Conservation (phyloP, 2,329 filamentous ascomycete species). For the Aspergillus sclerotialis region DNA sequence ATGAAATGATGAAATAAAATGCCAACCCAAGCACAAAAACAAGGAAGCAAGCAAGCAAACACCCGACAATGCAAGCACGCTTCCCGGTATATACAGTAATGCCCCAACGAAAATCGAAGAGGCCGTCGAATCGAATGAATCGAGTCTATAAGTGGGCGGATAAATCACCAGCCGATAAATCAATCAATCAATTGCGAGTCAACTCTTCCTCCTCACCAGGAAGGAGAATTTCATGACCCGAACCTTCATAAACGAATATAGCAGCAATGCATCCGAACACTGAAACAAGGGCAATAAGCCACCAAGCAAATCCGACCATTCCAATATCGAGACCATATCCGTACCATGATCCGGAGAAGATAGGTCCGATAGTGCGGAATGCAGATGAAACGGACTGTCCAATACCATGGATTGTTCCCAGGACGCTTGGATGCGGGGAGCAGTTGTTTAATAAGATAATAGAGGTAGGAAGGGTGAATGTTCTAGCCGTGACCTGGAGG, state of each 20-base stretch:
- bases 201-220: slow-evolving; percentile 30
- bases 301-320: slow-evolving; percentile 53
- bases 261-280: slow-evolving; percentile 53
- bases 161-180: no score
- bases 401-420: slow-evolving; percentile 54
- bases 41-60: no score
- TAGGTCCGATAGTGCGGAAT: slow-evolving; percentile 51
- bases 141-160: no score
- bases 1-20: no score
- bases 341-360: slow-evolving; percentile 50
- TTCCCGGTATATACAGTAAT: no score
- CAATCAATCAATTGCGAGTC: no score
- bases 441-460: slow-evolving; percentile 56
- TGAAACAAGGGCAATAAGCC: slow-evolving; percentile 49
- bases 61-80: no score
- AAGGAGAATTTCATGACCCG: slow-evolving; percentile 51
- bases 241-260: slow-evolving; percentile 58
- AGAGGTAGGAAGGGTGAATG: slow-evolving; percentile 57
- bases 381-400: slow-evolving; percentile 50
- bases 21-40: no score
- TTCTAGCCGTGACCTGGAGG: slow-evolving; percentile 65
- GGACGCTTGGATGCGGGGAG: slow-evolving; percentile 52
- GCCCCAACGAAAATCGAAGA: no score
- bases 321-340: slow-evolving; percentile 48
- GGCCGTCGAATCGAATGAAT: no score